These are phyloP conservation scores for Puccinia novopanici DNA, from an alignment of 1,284 basidiomycete species.

Conservation along the genomic window DNA sequence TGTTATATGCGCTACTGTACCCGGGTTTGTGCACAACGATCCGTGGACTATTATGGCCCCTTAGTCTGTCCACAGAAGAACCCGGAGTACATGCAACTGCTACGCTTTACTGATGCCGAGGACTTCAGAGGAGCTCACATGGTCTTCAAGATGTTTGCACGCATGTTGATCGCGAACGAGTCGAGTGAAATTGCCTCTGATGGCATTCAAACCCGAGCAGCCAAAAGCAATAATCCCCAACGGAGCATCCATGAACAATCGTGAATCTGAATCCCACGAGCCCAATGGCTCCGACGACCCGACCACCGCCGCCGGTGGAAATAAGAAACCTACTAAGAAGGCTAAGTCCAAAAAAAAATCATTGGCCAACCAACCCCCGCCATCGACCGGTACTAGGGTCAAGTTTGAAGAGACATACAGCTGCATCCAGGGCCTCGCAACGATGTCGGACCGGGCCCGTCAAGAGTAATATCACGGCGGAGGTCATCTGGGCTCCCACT, in stretches of 20 bases:
- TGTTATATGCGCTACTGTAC: conserved; percentile 50
- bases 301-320: neutral
- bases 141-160: conserved; percentile 51
- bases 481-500: conserved; percentile 38
- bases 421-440: conserved; percentile 27
- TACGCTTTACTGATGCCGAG: conserved; percentile 40
- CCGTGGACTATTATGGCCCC: conserved; percentile 47
- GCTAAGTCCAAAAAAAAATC: conserved; percentile 45
- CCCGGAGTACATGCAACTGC: conserved; percentile 49
- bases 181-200: conserved; percentile 21
- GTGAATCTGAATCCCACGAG: conserved; percentile 18
- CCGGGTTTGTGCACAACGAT: conserved; percentile 48
- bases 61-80: conserved; percentile 49
- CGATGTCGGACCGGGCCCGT: conserved; percentile 42
- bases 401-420: conserved; percentile 41
- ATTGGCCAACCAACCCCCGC: neutral
- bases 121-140: conserved; percentile 49
- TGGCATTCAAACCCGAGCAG: conserved; percentile 19
- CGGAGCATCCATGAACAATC: neutral
- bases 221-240: neutral
- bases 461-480: conserved; percentile 44
- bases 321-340: conserved; percentile 45
- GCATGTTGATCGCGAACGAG: conserved; percentile 50
- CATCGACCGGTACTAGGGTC: conserved; percentile 36
- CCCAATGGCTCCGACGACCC: conserved; percentile 34